Evolutionary conservation across 1,284 basidiomycete species (phyloP).

Genomic region (Stereum hirsutum): DNA sequence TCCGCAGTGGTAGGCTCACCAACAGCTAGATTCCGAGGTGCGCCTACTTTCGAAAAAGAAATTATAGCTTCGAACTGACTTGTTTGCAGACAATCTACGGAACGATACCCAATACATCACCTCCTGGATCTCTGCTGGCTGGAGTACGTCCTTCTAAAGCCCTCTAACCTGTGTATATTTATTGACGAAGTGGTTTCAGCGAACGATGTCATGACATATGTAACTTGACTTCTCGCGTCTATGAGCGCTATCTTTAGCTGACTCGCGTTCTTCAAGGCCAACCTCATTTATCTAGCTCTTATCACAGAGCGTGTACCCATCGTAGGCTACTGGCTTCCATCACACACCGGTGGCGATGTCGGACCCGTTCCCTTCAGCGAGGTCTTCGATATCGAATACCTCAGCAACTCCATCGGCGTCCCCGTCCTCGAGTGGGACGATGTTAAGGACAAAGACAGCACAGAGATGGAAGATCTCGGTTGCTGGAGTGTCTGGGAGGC

Average conservation of each 20-base stretch:
- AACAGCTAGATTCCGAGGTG: slow-evolving; percentile 45
- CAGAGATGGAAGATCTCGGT: slow-evolving; percentile 47
- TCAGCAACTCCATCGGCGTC: slow-evolving; percentile 23
- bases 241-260: background rate
- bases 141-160: slow-evolving; percentile 36
- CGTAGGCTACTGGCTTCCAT: slow-evolving; percentile 54
- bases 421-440: slow-evolving; percentile 33
- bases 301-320: slow-evolving; percentile 60
- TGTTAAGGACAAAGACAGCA: slow-evolving; percentile 25
- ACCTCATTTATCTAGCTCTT: slow-evolving; percentile 56
- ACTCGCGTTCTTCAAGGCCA: slow-evolving; percentile 30
- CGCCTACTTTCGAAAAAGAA: slow-evolving; percentile 6
- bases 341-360: slow-evolving; percentile 45
- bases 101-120: slow-evolving; percentile 55
- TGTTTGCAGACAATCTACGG: slow-evolving; percentile 45
- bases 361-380: slow-evolving; percentile 29
- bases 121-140: slow-evolving; percentile 61
- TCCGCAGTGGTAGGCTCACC: slow-evolving; percentile 36
- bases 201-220: slow-evolving; percentile 63
- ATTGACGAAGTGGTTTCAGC: slow-evolving; percentile 26
- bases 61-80: no score
- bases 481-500: slow-evolving; percentile 62
- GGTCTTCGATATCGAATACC: slow-evolving; percentile 32
- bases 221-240: slow-evolving; percentile 18
- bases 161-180: background rate